Base-by-base conservation (phyloP, 768 basidiomycete species). In the Amanita polypyramis region DNA sequence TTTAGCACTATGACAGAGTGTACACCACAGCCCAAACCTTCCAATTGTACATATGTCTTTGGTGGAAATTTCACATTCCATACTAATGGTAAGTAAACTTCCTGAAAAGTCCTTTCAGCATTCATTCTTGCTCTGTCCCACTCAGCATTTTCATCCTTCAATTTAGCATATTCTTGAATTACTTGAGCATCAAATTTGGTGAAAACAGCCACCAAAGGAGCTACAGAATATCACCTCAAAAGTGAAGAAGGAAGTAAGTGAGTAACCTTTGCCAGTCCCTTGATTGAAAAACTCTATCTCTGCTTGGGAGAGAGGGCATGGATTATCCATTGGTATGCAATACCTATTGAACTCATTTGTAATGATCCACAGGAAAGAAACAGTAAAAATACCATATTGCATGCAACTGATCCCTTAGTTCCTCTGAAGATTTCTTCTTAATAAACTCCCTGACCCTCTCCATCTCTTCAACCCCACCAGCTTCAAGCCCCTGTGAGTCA, bases 401-500 rank as follows among this genome's bases (percentile, higher is more conserved):
- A 58, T 70, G 69, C 14, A 72, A 38, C 27, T 62, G 62, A 29
- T 66, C 46, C 8, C 55, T 36, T 0, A 62, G 43, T 7, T 51
- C 42, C 1, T 15, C 49, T 1, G 42, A 35, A 2, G 65, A 51
- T 6, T 59, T 49, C 17, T 57, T 15, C 12, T 46, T 17, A 12
- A 72, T 58, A 51, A 72, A 72, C 2, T 38, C 32, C 37, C 51
- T 54, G 15, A 69, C 60, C 4, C 42, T 57, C 1, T 58, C 45
- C 2, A 68, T 47, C 47, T 70, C 63, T 1, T 53, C 51, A 1
- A 19, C 52, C 2, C 53, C 54, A 3, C 69, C 69, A 15, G 64
- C 48, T 54, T 70, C 67, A 43, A 72, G 67, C 4, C 69, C 70
- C 38, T 59, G 49, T 17, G 70, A 72, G 47, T 72, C 69, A 34